Evolutionary conservation across 2,329 filamentous ascomycete genomes (phyloP), one percentile per base, ranked within the genome.

Genomic region (Penicillium freii): DNA sequence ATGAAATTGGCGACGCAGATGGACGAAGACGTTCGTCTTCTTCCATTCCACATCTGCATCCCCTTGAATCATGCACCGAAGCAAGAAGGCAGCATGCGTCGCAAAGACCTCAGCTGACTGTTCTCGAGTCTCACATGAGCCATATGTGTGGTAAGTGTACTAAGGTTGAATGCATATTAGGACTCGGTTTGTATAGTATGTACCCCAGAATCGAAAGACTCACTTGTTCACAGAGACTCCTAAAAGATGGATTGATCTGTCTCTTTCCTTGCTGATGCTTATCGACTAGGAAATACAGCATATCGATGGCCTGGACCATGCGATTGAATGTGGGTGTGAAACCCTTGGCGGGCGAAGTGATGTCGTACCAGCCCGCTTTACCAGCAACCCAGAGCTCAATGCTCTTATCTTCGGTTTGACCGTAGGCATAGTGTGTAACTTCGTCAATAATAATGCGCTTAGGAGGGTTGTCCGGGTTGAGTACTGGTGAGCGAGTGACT

Each of bases 231-330:
- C 73, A 75, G 50, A 77, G 64, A 53, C 71, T 70, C 42, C 75
- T 73, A 40, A 76, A 66, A 40, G 71, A 71, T 2, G 74, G 71
- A 51, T 74, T 72, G 63, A 71, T 64, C 50, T 68, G 67, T 43
- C 68, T 70, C 51, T 71, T 68, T 39, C 72, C 65, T 63, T 73
- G 76, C 49, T 74, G 70, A 62, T 86, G 81, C 23, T 80, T 78
- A 65, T 87, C 85, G n/a, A 80, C 81, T 47, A 86, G 69, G 66
- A 85, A 87, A 67, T 87, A 87, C 9, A 87, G 73, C 57, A 86
- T 66, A 62, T 83, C 78, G 36, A 87, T 80, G 1, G 83, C 84
- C 69, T 85, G 80, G 2, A 81, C 73, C 75, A 87, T 86, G 23
- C 81, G 77, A 46, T 80, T 76, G 70, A 80, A 86, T 38, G 80